Evolutionary conservation across 2,329 filamentous ascomycete genomes (phyloP).

Genomic region (Alternaria triticimaculans): DNA sequence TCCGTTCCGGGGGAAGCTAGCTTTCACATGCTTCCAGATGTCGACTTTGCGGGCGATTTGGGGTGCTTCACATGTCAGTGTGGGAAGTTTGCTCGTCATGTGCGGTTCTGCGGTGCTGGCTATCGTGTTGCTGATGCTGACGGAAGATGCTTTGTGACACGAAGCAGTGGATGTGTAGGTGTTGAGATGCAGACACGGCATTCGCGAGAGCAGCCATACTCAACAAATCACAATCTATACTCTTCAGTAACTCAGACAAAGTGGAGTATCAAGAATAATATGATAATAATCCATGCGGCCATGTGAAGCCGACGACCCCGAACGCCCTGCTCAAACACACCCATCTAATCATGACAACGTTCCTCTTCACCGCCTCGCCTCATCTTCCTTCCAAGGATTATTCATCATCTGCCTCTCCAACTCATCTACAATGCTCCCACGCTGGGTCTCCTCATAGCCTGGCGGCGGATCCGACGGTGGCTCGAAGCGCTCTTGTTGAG

Average conservation of each 20-base stretch:
- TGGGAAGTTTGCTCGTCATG: neutral
- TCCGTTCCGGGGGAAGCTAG: constrained; percentile 12
- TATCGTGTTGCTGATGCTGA: constrained; percentile 6
- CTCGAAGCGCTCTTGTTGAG: constrained; percentile 47
- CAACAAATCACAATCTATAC: neutral
- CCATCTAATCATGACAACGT: constrained; percentile 5
- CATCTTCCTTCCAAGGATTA: constrained; percentile 21
- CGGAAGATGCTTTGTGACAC: neutral
- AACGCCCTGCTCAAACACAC: constrained; percentile 39
- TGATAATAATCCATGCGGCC: neutral
- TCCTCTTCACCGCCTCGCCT: constrained; percentile 19
- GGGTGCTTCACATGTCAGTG: constrained; percentile 13
- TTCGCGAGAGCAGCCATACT: neutral
- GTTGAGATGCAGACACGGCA: neutral
- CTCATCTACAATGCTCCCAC: constrained; percentile 76
- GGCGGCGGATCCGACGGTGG: constrained; percentile 80
- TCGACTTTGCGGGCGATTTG: neutral
- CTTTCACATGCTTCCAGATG: constrained; percentile 27
- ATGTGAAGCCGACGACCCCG: constrained; percentile 10
- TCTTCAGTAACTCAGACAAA: neutral
- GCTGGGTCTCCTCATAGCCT: constrained; percentile 89
- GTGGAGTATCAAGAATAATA: neutral
- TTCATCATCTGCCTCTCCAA: constrained; percentile 61
- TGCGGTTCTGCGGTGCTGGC: constrained; percentile 3
- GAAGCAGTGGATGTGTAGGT: neutral